Conservation (phyloP, 176 grass and related monocot species). For the Musa schizocarpa region DNA sequence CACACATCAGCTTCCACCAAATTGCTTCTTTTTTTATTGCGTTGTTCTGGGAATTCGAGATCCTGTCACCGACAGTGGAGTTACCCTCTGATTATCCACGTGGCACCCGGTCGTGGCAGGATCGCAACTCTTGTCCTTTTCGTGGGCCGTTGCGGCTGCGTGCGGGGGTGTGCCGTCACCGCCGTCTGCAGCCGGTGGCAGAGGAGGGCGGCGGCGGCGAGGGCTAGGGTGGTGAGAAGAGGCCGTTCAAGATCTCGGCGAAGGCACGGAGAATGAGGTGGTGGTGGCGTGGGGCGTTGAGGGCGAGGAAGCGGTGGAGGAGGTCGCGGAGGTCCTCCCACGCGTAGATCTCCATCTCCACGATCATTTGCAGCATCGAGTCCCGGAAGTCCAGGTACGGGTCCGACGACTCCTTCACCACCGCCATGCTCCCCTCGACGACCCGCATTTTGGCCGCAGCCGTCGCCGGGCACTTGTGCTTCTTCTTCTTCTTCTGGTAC, state of each 20-base stretch:
- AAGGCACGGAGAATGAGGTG: constrained; percentile 95
- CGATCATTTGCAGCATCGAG: constrained; percentile 97
- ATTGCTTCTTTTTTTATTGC: too few relatives aligned
- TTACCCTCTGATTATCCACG: background rate
- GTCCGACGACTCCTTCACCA: constrained; percentile 77
- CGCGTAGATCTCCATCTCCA: constrained; percentile 99
- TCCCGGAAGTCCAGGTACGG: constrained; percentile 93
- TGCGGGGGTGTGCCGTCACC: background rate
- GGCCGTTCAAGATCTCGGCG: constrained; percentile 78
- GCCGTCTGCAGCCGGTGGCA: background rate
- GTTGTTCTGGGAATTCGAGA: background rate
- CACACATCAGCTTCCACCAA: background rate
- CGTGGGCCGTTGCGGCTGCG: background rate
- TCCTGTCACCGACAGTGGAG: background rate
- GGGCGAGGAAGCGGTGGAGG: constrained; percentile 83
- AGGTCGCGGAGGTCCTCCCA: constrained; percentile 99
- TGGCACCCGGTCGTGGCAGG: background rate
- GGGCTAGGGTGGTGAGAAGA: constrained; percentile 53
- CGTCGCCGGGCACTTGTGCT: constrained; percentile 19
- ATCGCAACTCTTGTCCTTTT: background rate
- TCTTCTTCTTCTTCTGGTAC: constrained; percentile 29
- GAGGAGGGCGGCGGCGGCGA: constrained; percentile 27
- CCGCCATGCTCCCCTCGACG: constrained; percentile 65
- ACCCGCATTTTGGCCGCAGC: constrained; percentile 22
- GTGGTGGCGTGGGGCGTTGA: constrained; percentile 86